Evolutionary conservation across 805 yeast species (phyloP).

Genomic region (Ogataea sp.): DNA sequence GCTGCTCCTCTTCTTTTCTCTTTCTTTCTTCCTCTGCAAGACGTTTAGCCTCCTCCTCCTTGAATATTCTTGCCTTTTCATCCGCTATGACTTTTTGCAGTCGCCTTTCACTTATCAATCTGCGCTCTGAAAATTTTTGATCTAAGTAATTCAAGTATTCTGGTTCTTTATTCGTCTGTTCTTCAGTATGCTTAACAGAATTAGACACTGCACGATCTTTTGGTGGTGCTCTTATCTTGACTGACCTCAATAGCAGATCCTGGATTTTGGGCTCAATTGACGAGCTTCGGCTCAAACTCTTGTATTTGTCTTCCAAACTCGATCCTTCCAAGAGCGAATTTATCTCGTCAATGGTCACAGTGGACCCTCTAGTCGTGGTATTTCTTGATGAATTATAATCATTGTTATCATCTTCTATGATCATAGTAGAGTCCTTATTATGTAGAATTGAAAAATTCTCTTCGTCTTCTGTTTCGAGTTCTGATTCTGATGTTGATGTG

Average conservation of each 20-base stretch:
- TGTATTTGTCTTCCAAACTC: neutral
- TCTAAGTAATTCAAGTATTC: neutral
- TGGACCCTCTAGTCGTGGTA: neutral
- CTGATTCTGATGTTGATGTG: conserved; percentile 1
- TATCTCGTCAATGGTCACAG: neutral
- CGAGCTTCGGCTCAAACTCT: neutral
- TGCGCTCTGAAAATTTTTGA: neutral
- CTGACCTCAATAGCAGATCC: neutral
- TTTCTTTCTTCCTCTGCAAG: conserved; percentile 4
- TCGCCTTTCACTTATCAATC: neutral
- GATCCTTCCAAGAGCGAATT: neutral
- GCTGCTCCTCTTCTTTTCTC: conserved; percentile 11
- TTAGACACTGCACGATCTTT: neutral
- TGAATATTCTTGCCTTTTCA: neutral
- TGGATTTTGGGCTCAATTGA: neutral
- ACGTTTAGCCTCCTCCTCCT: conserved; percentile 1
- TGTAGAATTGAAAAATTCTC: too few relatives aligned
- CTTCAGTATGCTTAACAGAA: neutral
- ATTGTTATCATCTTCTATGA: neutral
- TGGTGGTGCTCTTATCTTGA: neutral
- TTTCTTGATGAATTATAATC: neutral
- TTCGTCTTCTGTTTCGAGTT: too few relatives aligned
- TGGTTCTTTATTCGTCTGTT: neutral
- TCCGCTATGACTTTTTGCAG: neutral
- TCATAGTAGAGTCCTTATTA: too few relatives aligned